These are phyloP conservation scores for Quercus lobata DNA, from an alignment of 331 rosid species.

Conservation along the genomic window DNA sequence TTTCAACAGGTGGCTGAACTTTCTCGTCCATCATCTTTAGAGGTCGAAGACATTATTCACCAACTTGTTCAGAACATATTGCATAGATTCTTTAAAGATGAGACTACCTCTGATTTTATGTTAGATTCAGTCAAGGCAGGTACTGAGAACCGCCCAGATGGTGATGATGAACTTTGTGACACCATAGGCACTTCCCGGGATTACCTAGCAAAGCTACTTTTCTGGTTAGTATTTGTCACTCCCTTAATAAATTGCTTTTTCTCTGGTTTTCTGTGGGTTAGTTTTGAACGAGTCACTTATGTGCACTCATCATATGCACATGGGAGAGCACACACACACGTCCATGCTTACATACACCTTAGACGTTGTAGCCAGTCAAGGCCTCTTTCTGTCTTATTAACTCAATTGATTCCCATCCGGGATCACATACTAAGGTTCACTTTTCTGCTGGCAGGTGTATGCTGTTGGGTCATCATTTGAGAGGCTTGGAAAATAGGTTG, in stretches of 20 bases:
- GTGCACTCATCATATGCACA: background rate
- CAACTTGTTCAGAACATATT: conserved; percentile 74
- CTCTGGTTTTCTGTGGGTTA: background rate
- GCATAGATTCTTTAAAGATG: conserved; percentile 53
- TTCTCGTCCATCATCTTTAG: conserved; percentile 74
- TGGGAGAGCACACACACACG: background rate
- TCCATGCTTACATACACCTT: background rate
- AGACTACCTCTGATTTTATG: conserved; percentile 35
- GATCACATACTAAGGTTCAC: background rate
- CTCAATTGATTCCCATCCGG: background rate
- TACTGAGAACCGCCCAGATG: conserved; percentile 29
- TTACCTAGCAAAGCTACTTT: conserved; percentile 92
- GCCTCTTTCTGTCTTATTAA: background rate
- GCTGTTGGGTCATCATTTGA: conserved; percentile 94
- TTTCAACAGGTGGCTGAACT: conserved; percentile 71
- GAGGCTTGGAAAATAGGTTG: conserved; percentile 96
- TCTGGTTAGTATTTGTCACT: conserved; percentile 63
- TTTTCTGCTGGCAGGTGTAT: conserved; percentile 72
- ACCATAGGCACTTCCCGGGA: conserved; percentile 71
- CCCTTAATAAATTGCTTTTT: conserved; percentile 1
- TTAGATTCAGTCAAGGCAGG: conserved; percentile 35
- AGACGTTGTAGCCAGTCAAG: background rate
- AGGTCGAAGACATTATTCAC: conserved; percentile 85
- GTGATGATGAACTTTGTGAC: conserved; percentile 41
- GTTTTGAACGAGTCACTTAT: background rate